Conservation (phyloP, 1,139 yeast genomes). For the Protomyces lactucae-debilis region DNA sequence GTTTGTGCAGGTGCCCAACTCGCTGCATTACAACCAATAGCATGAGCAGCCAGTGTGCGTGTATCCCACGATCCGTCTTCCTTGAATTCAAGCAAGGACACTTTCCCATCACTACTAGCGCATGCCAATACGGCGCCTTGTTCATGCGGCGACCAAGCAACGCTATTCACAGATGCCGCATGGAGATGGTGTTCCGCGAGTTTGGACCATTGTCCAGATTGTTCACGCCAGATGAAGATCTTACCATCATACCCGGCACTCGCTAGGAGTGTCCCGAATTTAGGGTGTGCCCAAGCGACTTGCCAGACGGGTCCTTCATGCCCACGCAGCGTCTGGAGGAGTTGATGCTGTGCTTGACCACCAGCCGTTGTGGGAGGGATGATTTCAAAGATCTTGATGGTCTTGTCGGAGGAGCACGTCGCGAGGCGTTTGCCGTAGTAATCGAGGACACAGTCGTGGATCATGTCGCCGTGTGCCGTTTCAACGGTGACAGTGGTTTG, state of each 20-base stretch:
- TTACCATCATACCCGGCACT: conserved; percentile 94
- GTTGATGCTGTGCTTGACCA: not conserved
- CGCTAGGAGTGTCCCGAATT: conserved; percentile 90
- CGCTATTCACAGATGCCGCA: conserved; percentile 90
- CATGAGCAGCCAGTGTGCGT: conserved; percentile 70
- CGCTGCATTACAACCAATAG: conserved; percentile 89
- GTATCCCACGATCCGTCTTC: conserved; percentile 80
- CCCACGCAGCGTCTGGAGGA: conserved; percentile 31
- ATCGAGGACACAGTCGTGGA: conserved; percentile 92
- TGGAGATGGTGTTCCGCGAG: conserved; percentile 85
- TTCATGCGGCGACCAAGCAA: conserved; percentile 97
- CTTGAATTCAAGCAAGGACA: conserved; percentile 83
- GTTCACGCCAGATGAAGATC: conserved; percentile 93
- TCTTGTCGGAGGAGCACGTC: conserved; percentile 90
- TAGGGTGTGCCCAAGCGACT: conserved; percentile 98
- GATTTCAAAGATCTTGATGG: conserved; percentile 85
- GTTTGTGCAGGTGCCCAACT: conserved; percentile 84
- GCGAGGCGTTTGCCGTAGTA: conserved; percentile 94
- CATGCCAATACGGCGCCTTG: conserved; percentile 75
- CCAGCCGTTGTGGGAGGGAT: conserved; percentile 44
- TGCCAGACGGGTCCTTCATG: conserved; percentile 99
- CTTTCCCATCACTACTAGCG: conserved; percentile 89
- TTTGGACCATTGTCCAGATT: conserved; percentile 73
- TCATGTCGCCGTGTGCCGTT: conserved; percentile 15
- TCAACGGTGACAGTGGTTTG: conserved; percentile 11